phyloP scores from a whole-genome alignment of 495 filamentous ascomycete genomes.

The Xylaria venustula region DNA sequence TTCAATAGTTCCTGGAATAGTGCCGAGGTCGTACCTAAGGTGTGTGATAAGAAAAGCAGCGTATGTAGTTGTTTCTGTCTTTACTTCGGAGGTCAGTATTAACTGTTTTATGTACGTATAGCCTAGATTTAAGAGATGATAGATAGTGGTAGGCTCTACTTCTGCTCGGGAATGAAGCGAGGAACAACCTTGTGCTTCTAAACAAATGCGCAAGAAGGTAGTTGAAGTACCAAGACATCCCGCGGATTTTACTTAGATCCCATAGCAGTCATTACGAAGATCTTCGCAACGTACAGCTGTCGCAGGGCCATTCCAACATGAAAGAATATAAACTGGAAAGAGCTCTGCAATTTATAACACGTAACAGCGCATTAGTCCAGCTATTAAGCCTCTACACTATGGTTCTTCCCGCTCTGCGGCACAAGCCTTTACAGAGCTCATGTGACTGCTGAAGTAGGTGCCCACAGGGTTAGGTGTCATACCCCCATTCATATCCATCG shows the following conservation, averaged over 20 bases:
- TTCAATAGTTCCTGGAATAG: neutral
- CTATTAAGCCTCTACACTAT: neutral
- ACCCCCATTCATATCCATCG: neutral
- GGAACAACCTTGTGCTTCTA: too few species aligned
- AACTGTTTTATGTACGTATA: neutral
- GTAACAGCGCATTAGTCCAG: neutral
- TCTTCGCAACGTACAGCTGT: neutral
- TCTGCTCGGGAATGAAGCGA: too few species aligned
- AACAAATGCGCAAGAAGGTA: too few species aligned
- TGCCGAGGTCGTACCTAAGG: neutral
- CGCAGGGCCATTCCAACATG: neutral
- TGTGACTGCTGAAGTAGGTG: neutral
- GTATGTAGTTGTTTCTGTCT: neutral
- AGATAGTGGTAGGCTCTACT: too few species aligned
- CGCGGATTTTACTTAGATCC: neutral
- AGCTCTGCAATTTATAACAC: neutral
- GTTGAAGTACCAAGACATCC: neutral
- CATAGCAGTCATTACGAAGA: neutral
- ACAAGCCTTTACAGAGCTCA: neutral
- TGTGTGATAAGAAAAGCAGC: neutral
- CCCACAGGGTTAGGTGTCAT: neutral
- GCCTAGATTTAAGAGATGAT: too few species aligned
- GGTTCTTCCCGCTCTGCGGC: neutral
- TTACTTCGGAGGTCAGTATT: neutral
- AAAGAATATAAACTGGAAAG: neutral